A percentile compares a stretch with the other conserved stretches of the same genome.
phyloP scores from a whole-genome alignment of 2,329 filamentous ascomycete species.

The Endocalyx cinctus region DNA sequence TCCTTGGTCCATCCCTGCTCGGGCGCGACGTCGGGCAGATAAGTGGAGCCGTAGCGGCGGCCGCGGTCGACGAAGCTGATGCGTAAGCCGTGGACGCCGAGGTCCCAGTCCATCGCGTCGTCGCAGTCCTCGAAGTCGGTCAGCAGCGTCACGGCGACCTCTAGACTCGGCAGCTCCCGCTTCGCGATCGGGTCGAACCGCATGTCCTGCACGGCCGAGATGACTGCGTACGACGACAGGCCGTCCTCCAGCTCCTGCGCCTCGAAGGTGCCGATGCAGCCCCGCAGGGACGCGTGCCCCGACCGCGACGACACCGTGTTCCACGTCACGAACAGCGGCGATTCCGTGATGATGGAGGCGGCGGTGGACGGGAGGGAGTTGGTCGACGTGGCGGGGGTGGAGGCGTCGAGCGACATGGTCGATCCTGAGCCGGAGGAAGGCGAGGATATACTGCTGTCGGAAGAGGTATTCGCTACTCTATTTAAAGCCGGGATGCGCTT shows the following conservation, averaged over 20 bases:
- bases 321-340: conserved; percentile 93
- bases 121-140: conserved; percentile 76
- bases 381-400: conserved; percentile 41
- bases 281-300: conserved; percentile 67
- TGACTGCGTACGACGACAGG: conserved; percentile 75
- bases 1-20: conserved; percentile 97
- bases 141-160: conserved; percentile 73
- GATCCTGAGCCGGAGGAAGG: conserved; percentile 23
- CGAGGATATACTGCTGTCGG: conserved; percentile 22
- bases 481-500: conserved; percentile 25
- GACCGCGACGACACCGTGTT: conserved; percentile 60
- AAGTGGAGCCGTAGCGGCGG: conserved; percentile 76
- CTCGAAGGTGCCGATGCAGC: conserved; percentile 96
- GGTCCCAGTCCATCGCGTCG: conserved; percentile 75
- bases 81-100: conserved; percentile 82
- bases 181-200: conserved; percentile 54
- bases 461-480: conserved; percentile 18
- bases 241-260: conserved; percentile 67
- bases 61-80: conserved; percentile 77
- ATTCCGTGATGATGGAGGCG: conserved; percentile 36
- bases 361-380: conserved; percentile 32
- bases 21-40: conserved; percentile 82
- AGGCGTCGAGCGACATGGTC: conserved; percentile 31
- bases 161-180: conserved; percentile 52
- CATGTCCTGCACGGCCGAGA: conserved; percentile 63